Percentiles rank a stretch among this genome's conserved stretches.
Conservation (phyloP, 2,329 filamentous ascomycete species). For the Aspergillus terreus region DNA sequence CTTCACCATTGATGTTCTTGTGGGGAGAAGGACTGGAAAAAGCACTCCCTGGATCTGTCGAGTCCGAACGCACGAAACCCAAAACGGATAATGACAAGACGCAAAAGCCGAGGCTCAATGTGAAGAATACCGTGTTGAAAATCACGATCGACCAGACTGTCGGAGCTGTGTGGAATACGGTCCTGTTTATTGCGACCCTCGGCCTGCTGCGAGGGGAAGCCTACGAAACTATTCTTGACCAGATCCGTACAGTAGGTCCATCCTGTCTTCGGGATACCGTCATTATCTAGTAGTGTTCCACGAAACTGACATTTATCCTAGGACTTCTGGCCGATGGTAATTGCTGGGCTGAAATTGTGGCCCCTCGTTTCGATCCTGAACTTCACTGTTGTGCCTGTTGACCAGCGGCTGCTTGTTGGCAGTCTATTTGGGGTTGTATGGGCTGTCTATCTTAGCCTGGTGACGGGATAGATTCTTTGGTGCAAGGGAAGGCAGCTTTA, state of each 20-base stretch:
- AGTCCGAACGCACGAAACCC: conserved; percentile 6
- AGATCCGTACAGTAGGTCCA: conserved; percentile 31
- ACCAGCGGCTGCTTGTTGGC: conserved; percentile 32
- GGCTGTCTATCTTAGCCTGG: conserved; percentile 38
- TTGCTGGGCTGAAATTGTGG: conserved; percentile 39
- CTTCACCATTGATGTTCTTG: conserved; percentile 55
- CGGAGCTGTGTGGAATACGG: conserved; percentile 54
- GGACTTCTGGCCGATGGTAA: conserved; percentile 36
- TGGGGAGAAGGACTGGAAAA: conserved; percentile 57
- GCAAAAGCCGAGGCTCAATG: conserved; percentile 21
- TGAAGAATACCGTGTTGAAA: conserved; percentile 46
- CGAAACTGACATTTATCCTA: conserved; percentile 11
- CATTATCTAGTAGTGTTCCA: not conserved
- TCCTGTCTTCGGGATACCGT: not conserved
- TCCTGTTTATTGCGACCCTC: conserved; percentile 55
- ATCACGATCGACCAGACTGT: conserved; percentile 57
- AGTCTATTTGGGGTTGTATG: conserved; percentile 36
- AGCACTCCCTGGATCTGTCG: conserved; percentile 46
- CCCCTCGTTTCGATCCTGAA: conserved; percentile 37
- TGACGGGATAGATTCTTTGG: conserved; percentile 17
- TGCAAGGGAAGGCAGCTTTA: no score
- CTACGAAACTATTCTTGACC: conserved; percentile 27
- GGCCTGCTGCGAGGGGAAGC: conserved; percentile 43
- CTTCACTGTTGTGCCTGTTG: conserved; percentile 36
- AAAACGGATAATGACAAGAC: conserved; percentile 13